Conservation (phyloP, 2,329 filamentous ascomycete genomes). For the Colletotrichum sp. region DNA sequence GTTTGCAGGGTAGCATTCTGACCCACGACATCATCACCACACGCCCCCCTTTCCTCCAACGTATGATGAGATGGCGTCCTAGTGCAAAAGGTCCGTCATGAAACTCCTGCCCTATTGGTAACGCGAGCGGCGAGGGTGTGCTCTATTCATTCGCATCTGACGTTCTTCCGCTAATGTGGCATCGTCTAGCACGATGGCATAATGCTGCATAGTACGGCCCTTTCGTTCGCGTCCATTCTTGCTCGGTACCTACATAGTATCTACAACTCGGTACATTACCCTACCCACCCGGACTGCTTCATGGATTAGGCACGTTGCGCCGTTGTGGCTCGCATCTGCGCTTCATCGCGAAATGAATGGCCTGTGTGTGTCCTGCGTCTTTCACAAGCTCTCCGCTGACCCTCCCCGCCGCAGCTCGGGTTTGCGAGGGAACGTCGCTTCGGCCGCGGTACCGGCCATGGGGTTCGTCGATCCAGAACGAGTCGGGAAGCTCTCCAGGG, state of each 20-base stretch:
- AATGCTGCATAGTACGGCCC: background rate
- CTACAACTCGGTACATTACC: background rate
- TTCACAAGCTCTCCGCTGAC: background rate
- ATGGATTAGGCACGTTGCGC: slow-evolving; percentile 19
- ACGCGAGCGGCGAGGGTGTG: slow-evolving; percentile 5
- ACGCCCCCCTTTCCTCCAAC: background rate
- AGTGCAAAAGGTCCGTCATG: slow-evolving; percentile 3
- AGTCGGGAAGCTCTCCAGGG: slow-evolving; percentile 9
- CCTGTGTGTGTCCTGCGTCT: background rate
- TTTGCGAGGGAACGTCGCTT: slow-evolving; percentile 8
- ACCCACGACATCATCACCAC: slow-evolving; percentile 11
- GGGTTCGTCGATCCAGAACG: slow-evolving; percentile 17
- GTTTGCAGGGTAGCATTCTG: background rate
- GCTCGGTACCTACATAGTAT: background rate
- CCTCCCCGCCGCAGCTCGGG: slow-evolving; percentile 10
- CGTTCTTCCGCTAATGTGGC: background rate
- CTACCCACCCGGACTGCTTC: slow-evolving; percentile 15
- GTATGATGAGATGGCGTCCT: slow-evolving; percentile 16
- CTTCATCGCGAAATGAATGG: background rate
- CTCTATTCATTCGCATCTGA: slow-evolving; percentile 1
- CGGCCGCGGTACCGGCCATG: slow-evolving; percentile 14
- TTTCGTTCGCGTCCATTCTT: background rate
- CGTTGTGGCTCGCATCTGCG: slow-evolving; percentile 17
- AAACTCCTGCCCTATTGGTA: slow-evolving; percentile 17
- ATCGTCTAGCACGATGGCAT: background rate